phyloP scores from a whole-genome alignment of 768 basidiomycete genomes.

The Russula sp. region DNA sequence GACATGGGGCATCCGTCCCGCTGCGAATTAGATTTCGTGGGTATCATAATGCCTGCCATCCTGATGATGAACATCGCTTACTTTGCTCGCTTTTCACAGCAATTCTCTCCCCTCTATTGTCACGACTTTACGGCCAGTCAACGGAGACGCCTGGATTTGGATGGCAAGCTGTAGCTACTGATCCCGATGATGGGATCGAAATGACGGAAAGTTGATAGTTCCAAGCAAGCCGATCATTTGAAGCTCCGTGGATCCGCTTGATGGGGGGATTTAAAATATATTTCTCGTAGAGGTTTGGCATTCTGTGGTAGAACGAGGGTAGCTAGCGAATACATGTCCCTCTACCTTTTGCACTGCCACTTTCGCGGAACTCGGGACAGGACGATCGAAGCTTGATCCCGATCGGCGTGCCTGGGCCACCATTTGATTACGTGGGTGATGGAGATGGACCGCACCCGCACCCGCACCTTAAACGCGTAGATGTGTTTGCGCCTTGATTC shows the following conservation, averaged over 20 bases:
- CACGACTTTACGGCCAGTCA: constrained; percentile 45
- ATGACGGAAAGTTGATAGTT: constrained; percentile 39
- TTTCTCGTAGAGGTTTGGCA: not conserved
- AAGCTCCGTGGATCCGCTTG: not conserved
- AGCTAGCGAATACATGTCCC: no score
- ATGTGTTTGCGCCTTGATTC: no score
- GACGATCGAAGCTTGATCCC: no score
- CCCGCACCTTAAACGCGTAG: no score
- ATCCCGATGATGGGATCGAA: constrained; percentile 61
- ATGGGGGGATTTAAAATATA: not conserved
- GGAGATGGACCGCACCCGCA: no score
- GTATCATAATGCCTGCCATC: not conserved
- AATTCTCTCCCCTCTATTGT: constrained; percentile 36
- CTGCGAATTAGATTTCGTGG: constrained; percentile 29
- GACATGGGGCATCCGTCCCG: constrained; percentile 34
- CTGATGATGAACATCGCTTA: constrained; percentile 7
- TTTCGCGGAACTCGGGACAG: no score
- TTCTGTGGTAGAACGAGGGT: not conserved
- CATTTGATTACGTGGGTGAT: no score
- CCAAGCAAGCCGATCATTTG: not conserved
- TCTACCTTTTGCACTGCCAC: no score
- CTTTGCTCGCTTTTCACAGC: constrained; percentile 27
- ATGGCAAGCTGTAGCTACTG: constrained; percentile 73
- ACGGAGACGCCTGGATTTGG: constrained; percentile 43
- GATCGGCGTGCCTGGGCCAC: no score